Percentiles rank a stretch among this genome's conserved stretches.
phyloP scores from a whole-genome alignment of 495 filamentous ascomycete genomes.

The Aspergillus diversus region DNA sequence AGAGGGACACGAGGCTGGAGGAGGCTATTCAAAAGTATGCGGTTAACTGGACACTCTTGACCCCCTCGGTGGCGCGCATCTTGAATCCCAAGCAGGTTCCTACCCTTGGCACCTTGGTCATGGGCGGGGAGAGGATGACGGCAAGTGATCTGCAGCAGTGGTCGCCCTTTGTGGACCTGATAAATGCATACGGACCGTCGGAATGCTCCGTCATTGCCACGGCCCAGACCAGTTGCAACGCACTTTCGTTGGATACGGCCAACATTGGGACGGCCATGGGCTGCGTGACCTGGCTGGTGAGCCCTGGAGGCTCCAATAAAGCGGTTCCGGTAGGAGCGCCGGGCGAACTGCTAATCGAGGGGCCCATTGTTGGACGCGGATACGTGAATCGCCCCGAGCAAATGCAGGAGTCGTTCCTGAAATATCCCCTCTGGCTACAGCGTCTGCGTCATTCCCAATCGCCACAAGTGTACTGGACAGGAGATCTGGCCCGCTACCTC shows the following conservation, averaged over 20 bases:
- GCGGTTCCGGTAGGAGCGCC: constrained; percentile 45
- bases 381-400: constrained; percentile 27
- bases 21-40: constrained; percentile 25
- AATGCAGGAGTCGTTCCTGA: constrained; percentile 28
- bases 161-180: constrained; percentile 11
- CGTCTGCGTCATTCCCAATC: constrained; percentile 21
- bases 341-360: constrained; percentile 53
- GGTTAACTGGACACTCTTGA: constrained; percentile 32
- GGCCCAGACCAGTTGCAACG: not conserved
- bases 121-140: constrained; percentile 30
- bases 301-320: not conserved
- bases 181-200: constrained; percentile 17
- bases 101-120: constrained; percentile 24
- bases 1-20: constrained; percentile 31
- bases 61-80: constrained; percentile 28
- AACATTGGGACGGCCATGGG: constrained; percentile 7
- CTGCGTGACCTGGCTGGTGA: constrained; percentile 5
- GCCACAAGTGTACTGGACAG: constrained; percentile 19
- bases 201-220: constrained; percentile 5
- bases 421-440: constrained; percentile 29
- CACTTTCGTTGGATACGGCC: not conserved
- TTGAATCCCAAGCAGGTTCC: constrained; percentile 29
- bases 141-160: constrained; percentile 24
- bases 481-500: constrained; percentile 39
- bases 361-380: constrained; percentile 32